Evolutionary conservation across 305 asterid species (phyloP), one percentile per base, ranked within the genome.

Genomic region (Rubia peregrina): DNA sequence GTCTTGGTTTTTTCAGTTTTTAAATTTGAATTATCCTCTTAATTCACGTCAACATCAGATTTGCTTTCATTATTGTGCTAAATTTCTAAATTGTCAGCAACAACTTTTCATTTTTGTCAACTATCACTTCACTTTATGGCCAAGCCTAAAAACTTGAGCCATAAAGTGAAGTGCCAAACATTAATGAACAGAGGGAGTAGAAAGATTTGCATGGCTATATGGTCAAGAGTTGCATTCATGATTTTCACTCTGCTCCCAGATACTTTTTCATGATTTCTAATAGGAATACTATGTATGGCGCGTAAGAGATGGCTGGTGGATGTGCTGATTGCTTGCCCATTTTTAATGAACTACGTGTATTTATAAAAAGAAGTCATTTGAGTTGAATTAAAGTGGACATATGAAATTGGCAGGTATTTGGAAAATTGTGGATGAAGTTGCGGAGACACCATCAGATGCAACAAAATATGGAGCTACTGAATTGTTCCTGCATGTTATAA

Each of bases 381-480:
- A 21, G 59, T 70, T 14, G 43, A 33, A 36, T 44, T 66, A n/a
- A 51, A 22, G 8, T 73, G 78, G 36, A 74, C 65, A 70, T 67
- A 72, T 71, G 65, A 62, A 74, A 55, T 72, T 81, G 75, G 78
- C 88, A 93, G 98, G 90, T 74, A 80, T 89, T 61, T 49, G 80
- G 74, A 80, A 79, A 67, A 85, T 91, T 67, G 85, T 90, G 86
- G 63, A 72, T 80, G 99, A 94, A 84, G 91, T 89, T 76, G 83
- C 76, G 60, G 87, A 85, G 80, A 85, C 86, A 71, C 88, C 96
- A 79, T 80, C 84, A 10, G 87, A 81, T 61, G 74, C 77, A 53
- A 86, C 89, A 79, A 88, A 80, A 79, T 86, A 85, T 40, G 92
- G 89, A 44, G 87, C 79, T 75, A 83, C 90, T 79, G 83, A 85